Evolutionary conservation across 148 eudicot genomes (phyloP).

Genomic region (Rhododendron molle): DNA sequence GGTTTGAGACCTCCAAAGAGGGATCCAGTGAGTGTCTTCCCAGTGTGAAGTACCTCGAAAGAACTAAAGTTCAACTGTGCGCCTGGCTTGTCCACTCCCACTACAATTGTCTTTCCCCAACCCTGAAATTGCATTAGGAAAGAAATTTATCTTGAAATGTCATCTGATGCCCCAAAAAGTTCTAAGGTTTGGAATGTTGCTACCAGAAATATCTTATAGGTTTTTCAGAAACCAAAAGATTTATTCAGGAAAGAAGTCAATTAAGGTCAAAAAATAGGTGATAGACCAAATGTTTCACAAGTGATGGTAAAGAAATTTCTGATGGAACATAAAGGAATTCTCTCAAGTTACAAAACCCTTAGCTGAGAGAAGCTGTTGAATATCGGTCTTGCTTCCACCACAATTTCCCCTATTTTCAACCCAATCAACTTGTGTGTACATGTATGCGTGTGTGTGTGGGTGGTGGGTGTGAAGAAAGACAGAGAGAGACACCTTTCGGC

Average conservation of each 20-base stretch:
- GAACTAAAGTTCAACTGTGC: slow-evolving; percentile 47
- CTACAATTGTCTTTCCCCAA: slow-evolving; percentile 89
- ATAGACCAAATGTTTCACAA: background rate
- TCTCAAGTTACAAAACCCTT: background rate
- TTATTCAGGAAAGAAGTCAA: background rate
- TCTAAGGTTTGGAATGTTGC: background rate
- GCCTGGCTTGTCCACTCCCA: slow-evolving; percentile 79
- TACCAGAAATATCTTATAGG: background rate
- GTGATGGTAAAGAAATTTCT: background rate
- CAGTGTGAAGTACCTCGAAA: slow-evolving; percentile 43
- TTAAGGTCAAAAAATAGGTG: background rate
- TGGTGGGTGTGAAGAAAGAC: background rate
- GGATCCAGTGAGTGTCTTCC: slow-evolving; percentile 54
- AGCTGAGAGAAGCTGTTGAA: background rate
- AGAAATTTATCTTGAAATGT: background rate
- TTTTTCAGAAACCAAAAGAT: background rate
- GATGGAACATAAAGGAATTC: background rate
- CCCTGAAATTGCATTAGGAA: slow-evolving; percentile 42
- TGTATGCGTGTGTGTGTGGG: background rate
- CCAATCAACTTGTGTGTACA: background rate
- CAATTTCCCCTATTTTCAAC: background rate
- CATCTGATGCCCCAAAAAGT: background rate
- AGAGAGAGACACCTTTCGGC: slow-evolving; percentile 51
- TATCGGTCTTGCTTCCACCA: background rate
- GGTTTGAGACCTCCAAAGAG: slow-evolving; percentile 85